Percentiles rank a stretch among this genome's conserved stretches.
phyloP scores from a whole-genome alignment of 768 basidiomycete genomes.

The Auricularia sp. region DNA sequence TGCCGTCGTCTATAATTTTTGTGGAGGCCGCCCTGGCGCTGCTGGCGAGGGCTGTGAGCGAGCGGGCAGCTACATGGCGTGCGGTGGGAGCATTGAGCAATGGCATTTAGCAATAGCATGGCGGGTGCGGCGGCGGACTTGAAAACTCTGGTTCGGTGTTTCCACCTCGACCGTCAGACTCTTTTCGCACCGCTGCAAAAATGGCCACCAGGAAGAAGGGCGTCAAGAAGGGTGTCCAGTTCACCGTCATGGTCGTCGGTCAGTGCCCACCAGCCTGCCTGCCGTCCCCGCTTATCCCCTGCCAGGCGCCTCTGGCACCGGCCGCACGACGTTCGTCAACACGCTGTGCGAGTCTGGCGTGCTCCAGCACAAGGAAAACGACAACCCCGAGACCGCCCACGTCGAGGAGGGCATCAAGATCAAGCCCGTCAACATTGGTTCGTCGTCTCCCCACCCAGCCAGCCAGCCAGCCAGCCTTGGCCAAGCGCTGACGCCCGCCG shows the following conservation, averaged over 20 bases:
- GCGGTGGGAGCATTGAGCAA: not conserved
- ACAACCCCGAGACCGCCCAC: slow-evolving; percentile 81
- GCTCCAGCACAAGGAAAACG: slow-evolving; percentile 74
- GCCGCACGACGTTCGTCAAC: slow-evolving; percentile 97
- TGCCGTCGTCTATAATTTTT: not conserved
- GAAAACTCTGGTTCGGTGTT: not conserved
- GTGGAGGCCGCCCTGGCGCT: not conserved
- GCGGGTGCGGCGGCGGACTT: not conserved
- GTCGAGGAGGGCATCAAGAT: slow-evolving; percentile 91
- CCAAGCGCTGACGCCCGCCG: not conserved
- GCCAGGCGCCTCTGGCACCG: slow-evolving; percentile 91
- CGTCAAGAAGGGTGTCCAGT: slow-evolving; percentile 97
- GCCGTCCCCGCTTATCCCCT: slow-evolving; percentile 9
- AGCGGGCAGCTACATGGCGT: not conserved
- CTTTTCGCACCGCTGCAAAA: slow-evolving; percentile 1
- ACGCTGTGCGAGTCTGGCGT: slow-evolving; percentile 97
- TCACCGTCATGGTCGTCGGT: slow-evolving; percentile 98
- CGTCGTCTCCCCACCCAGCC: slow-evolving; percentile 18
- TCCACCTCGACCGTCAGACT: not conserved
- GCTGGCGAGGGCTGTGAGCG: too few species aligned
- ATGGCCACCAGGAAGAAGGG: slow-evolving; percentile 49
- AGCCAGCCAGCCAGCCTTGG: too few species aligned
- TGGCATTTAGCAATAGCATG: not conserved
- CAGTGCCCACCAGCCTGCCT: slow-evolving; percentile 25
- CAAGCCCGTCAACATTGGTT: slow-evolving; percentile 90